Evolutionary conservation across 805 yeast species (phyloP).

Genomic region (Monosporozyma solicola): DNA sequence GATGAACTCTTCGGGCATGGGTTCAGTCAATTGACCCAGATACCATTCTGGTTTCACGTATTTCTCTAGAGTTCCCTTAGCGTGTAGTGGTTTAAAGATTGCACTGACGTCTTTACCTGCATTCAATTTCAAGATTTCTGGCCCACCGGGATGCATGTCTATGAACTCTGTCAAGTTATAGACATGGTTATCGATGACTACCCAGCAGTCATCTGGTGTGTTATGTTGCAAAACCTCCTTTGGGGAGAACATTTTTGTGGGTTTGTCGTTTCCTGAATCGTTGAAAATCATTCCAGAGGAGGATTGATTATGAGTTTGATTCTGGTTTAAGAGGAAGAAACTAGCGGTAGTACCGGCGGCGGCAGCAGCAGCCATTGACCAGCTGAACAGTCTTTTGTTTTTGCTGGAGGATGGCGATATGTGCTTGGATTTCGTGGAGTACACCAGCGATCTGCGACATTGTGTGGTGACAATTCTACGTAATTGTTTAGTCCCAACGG

Average conservation of each 20-base stretch:
- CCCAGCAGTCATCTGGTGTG: conserved; percentile 73
- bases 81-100: conserved; percentile 83
- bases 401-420: not conserved
- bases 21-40: conserved; percentile 45
- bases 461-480: not conserved
- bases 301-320: not conserved
- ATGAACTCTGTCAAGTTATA: conserved; percentile 71
- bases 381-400: not conserved
- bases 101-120: conserved; percentile 81
- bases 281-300: not conserved
- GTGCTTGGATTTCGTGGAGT: not conserved
- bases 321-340: not conserved
- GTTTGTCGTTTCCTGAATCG: not conserved
- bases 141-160: conserved; percentile 73
- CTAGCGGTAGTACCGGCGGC: not conserved
- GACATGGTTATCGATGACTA: conserved; percentile 67
- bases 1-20: conserved; percentile 23
- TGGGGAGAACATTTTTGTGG: conserved; percentile 17
- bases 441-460: not conserved
- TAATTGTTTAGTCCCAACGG: not conserved
- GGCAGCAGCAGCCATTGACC: not conserved
- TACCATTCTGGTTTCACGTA: conserved; percentile 51
- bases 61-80: conserved; percentile 71
- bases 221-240: conserved; percentile 60
- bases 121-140: conserved; percentile 64